These are phyloP conservation scores for Biancaea sappan DNA, from an alignment of 306 rosid species.

Conservation along the genomic window DNA sequence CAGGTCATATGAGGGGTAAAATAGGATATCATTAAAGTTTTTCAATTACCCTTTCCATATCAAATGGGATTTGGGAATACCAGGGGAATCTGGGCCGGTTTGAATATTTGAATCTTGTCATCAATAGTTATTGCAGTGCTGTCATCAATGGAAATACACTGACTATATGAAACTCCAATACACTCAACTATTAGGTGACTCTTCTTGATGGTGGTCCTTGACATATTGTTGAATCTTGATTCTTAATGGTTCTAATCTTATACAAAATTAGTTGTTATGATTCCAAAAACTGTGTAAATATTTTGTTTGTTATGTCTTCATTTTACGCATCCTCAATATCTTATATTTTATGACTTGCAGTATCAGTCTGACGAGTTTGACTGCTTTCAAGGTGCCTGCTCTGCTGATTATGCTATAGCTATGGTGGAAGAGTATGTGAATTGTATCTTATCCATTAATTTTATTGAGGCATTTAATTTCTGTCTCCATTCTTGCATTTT, in stretches of 20 bases:
- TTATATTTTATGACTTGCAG: conserved; percentile 35
- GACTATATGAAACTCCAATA: background rate
- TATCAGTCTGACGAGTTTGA: conserved; percentile 41
- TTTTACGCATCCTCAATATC: conserved; percentile 1
- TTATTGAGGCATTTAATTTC: background rate
- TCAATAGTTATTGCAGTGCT: background rate
- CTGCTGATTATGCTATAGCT: conserved; percentile 16
- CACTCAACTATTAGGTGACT: background rate
- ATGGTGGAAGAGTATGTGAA: conserved; percentile 50
- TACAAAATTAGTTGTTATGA: background rate
- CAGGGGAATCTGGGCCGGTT: too few species aligned
- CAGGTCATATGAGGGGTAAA: too few species aligned
- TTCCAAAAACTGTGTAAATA: background rate
- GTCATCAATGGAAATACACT: background rate
- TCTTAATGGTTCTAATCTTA: background rate
- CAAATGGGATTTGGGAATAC: too few species aligned
- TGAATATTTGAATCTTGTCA: background rate
- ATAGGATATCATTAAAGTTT: too few species aligned
- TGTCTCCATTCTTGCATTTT: background rate
- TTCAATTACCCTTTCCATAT: too few species aligned
- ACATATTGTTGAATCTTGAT: conserved; percentile 2
- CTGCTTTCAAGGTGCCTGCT: conserved; percentile 27
- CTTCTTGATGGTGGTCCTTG: background rate
- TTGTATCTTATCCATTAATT: background rate
- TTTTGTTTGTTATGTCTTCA: background rate